Evolutionary conservation across 2,329 filamentous ascomycete genomes (phyloP), one percentile per base, ranked within the genome.

Genomic region (Aspergillus unguis): DNA sequence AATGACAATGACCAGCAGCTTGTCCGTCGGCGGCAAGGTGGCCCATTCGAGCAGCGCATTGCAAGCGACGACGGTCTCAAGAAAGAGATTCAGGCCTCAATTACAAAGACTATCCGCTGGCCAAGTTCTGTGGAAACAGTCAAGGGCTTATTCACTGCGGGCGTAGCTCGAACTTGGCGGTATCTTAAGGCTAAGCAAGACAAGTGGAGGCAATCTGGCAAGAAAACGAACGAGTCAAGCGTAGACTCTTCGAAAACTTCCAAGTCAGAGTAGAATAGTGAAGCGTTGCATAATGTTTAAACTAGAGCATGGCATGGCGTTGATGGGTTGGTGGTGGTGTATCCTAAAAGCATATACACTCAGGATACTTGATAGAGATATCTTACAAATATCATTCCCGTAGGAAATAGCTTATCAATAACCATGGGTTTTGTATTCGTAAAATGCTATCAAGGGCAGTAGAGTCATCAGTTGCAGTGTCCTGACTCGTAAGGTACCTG

Each of bases 31-130:
- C 83, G 87, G 54, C 82, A 92, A 61, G 92, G 88, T 8, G 90
- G 91, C 42, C 82, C 83, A 1, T 97, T 99, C 60, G 94, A 99
- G 72, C 84, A 82, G 62, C 83, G 90, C 23, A 94, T 99, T 61
- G 91, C 87, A 0, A 77, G 79, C 42, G 87, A 88, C 52, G 81
- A 87, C 36, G 62, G 87, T 60, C 76, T 97, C n/a, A 80, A 80
- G 38, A 76, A 82, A 27, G 85, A 87, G 60, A 84, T 97, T 17
- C 82, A 85, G 32, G 78, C 80, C 35, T 87, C 91, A 37, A 92
- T 99, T 65, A 87, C 85, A 66, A 87, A 88, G 67, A 97, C 95
- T 0, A 90, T 97, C 62, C 83, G 84, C 51, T 97, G 94, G 94
- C 92, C 94, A 0, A 94, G 90, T 64, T 90, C 89, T 2, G 85